Evolutionary conservation across 306 rosid genomes (phyloP).

Genomic region (Rubus parviflorus): DNA sequence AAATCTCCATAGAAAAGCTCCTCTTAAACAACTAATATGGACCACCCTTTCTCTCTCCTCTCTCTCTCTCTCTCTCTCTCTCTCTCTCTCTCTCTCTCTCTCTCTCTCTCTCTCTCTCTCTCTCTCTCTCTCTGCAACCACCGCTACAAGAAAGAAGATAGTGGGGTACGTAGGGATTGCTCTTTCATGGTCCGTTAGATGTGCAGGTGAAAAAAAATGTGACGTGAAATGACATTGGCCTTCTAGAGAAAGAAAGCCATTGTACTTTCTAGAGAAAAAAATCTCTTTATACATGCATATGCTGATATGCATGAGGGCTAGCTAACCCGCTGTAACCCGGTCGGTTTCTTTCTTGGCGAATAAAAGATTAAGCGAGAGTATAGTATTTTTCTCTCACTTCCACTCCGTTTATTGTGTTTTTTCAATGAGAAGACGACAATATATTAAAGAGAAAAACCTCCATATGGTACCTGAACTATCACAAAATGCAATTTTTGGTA

Average conservation of each 20-base stretch:
- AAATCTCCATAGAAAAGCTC: conserved; percentile 61
- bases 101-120: conserved; percentile 28
- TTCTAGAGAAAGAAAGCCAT: neutral
- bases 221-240: conserved; percentile 17
- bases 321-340: neutral
- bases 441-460: too few relatives aligned
- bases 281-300: neutral
- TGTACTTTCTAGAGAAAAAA: neutral
- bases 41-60: conserved; percentile 24
- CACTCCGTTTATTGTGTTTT: too few relatives aligned
- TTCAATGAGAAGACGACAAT: too few relatives aligned
- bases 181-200: conserved; percentile 37
- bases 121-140: conserved; percentile 62
- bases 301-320: neutral
- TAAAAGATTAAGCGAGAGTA: too few relatives aligned
- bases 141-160: conserved; percentile 45
- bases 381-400: too few relatives aligned
- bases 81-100: conserved; percentile 2
- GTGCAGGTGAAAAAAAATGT: conserved; percentile 37
- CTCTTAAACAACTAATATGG: conserved; percentile 59
- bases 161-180: conserved; percentile 25
- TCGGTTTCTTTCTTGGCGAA: neutral
- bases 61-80: conserved; percentile 14
- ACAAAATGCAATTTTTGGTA: too few relatives aligned
- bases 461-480: too few relatives aligned